Evolutionary conservation across 176 grass and related monocot species (phyloP), one percentile per base, ranked within the genome.

Genomic region (Alloteropsis semialata): DNA sequence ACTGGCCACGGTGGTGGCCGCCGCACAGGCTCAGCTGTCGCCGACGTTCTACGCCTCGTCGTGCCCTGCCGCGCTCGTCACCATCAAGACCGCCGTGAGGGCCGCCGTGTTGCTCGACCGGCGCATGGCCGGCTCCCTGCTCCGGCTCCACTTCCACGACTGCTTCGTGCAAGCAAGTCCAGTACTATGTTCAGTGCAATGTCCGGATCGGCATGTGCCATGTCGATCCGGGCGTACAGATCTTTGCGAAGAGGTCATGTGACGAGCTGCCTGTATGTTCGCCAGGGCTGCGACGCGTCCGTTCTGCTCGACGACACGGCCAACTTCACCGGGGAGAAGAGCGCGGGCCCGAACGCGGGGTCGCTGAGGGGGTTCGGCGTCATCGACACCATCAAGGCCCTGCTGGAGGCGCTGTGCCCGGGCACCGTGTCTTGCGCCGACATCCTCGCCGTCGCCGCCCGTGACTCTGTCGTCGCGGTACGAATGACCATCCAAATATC

Each of bases 131-230:
- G 86, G 56, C 25, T 91, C 92, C 12, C 76, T 89, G 44, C 92
- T 94, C 56, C 85, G 92, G 10, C 92, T 91, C 50, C 89, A 87
- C 72, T 94, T 94, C 85, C 92, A 94, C 48, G 92, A 94, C 67
- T 94, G 92, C 81, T 91, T 89, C 82, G 83, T 89, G 73, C 89
- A 92, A 71, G 89, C 82, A 89, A 94, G 92, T 84, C 55, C 74
- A 48, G 10, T 4, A 13, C 55, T 25, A 4, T 4, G n/a, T 53
- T 24, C 37, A 25, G 11, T 41, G 28, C 10, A 62, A 44, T 45
- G 56, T 24, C 44, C 5, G 34, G 55, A 8, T 12, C 54, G 54
- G 22, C 54, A 57, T 21, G 25, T 78, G 18, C 11, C 75, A 1
- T 65, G 59, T 49, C 24, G 10, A n/a, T 77, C 56, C 1, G 9